phyloP scores from a whole-genome alignment of 139 green algal species.

The Edaphochlamys debaryana region DNA sequence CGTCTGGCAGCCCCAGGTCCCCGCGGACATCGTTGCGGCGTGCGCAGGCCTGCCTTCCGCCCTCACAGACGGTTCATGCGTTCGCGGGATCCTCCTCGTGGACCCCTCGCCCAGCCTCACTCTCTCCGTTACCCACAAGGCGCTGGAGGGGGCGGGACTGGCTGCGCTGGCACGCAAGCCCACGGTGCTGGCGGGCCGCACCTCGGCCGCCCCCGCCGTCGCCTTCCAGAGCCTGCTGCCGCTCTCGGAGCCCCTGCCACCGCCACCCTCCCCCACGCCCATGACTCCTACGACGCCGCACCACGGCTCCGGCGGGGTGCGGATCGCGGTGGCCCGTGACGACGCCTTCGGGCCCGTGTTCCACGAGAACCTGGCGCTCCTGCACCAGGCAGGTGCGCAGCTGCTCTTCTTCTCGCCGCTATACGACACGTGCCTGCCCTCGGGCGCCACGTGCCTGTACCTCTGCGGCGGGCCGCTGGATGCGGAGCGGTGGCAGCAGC shows the following conservation, averaged over 20 bases:
- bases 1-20: slow-evolving; percentile 35
- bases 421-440: slow-evolving; percentile 78
- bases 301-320: background rate
- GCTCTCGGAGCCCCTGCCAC: background rate
- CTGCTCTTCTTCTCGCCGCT: slow-evolving; percentile 93
- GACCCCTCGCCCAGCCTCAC: slow-evolving; percentile 20
- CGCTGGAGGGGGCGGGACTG: background rate
- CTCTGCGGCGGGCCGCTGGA: slow-evolving; percentile 71
- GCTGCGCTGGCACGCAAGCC: background rate
- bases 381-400: slow-evolving; percentile 77
- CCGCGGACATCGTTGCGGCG: background rate
- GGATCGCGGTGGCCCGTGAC: slow-evolving; percentile 36
- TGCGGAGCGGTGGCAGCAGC: slow-evolving; percentile 48
- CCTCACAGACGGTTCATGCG: background rate
- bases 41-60: background rate
- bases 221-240: slow-evolving; percentile 11
- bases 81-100: slow-evolving; percentile 13
- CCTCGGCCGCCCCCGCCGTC: background rate
- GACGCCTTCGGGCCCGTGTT: slow-evolving; percentile 32
- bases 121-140: slow-evolving; percentile 22
- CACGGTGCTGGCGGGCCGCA: background rate
- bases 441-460: slow-evolving; percentile 81
- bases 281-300: no score
- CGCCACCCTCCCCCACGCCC: background rate
- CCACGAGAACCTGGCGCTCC: slow-evolving; percentile 66